Evolutionary conservation across 495 filamentous ascomycete species (phyloP).

Genomic region (Parachaetomium inaequale): DNA sequence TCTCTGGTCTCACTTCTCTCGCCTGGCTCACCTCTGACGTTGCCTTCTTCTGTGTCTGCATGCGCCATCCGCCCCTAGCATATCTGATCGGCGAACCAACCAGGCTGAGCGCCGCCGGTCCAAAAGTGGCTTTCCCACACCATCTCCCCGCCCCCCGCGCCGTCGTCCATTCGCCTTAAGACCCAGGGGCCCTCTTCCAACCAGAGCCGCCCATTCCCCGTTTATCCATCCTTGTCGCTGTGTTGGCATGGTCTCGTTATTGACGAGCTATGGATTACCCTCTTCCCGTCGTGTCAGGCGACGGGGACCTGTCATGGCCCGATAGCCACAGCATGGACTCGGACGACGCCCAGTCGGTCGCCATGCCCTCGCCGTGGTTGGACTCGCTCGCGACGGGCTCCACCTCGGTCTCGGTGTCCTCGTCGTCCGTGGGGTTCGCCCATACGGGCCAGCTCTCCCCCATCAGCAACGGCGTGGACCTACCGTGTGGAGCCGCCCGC

Average conservation of each 20-base stretch:
- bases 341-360: constrained; percentile 38
- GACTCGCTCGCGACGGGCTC: constrained; percentile 29
- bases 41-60: not conserved
- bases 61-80: constrained; percentile 6
- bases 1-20: constrained; percentile 9
- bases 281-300: constrained; percentile 39
- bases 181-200: constrained; percentile 13
- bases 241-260: constrained; percentile 41
- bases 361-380: constrained; percentile 40
- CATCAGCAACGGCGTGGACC: constrained; percentile 47
- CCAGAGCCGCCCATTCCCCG: constrained; percentile 5
- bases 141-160: constrained; percentile 10
- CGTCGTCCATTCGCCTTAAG: constrained; percentile 20
- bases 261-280: constrained; percentile 44
- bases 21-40: not conserved
- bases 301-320: constrained; percentile 42
- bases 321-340: constrained; percentile 45
- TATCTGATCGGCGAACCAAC: constrained; percentile 26
- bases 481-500: constrained; percentile 28
- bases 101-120: constrained; percentile 16
- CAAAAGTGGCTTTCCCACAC: constrained; percentile 10
- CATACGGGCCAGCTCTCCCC: constrained; percentile 48
- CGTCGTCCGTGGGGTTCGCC: constrained; percentile 28
- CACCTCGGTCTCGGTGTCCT: constrained; percentile 22
- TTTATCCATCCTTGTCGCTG: constrained; percentile 9